Conservation (phyloP, 2,329 filamentous ascomycete species). For the Aspergillus pseudonomiae region DNA sequence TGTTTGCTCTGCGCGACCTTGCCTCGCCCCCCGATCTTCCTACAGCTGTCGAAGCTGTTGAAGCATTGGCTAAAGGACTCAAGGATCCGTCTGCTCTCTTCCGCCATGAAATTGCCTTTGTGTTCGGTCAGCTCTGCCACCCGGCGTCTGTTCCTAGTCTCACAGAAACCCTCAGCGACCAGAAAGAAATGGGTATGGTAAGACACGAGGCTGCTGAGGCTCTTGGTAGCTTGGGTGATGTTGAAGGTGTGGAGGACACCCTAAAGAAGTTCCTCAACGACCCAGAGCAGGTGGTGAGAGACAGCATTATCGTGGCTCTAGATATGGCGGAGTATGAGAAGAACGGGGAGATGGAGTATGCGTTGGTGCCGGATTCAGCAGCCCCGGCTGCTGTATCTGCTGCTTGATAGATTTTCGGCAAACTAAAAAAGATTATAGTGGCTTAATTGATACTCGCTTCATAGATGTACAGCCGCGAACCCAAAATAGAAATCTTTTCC, state of each 20-base stretch:
- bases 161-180: slow-evolving; percentile 74
- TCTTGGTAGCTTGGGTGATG: slow-evolving; percentile 88
- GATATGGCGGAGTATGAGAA: slow-evolving; percentile 99
- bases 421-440: slow-evolving; percentile 16
- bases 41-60: slow-evolving; percentile 83
- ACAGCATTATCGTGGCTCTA: slow-evolving; percentile 91
- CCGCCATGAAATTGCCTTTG: slow-evolving; percentile 96
- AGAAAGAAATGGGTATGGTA: slow-evolving; percentile 90
- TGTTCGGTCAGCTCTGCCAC: slow-evolving; percentile 94
- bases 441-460: slow-evolving; percentile 23
- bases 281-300: slow-evolving; percentile 87
- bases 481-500: slow-evolving; percentile 19
- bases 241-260: slow-evolving; percentile 87
- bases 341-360: slow-evolving; percentile 86
- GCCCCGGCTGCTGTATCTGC: slow-evolving; percentile 31
- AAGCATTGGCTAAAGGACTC: slow-evolving; percentile 83
- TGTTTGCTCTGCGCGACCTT: slow-evolving; percentile 95
- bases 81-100: slow-evolving; percentile 87
- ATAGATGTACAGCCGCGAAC: slow-evolving; percentile 28
- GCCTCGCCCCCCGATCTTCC: slow-evolving; percentile 90
- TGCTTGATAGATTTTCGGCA: slow-evolving; percentile 27
- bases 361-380: slow-evolving; percentile 71
- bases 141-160: slow-evolving; percentile 95
- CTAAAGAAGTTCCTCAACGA: slow-evolving; percentile 84
- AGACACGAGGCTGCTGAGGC: slow-evolving; percentile 97